Evolutionary conservation across 1,284 basidiomycete species (phyloP).

Genomic region (Ustilago cynodontis): DNA sequence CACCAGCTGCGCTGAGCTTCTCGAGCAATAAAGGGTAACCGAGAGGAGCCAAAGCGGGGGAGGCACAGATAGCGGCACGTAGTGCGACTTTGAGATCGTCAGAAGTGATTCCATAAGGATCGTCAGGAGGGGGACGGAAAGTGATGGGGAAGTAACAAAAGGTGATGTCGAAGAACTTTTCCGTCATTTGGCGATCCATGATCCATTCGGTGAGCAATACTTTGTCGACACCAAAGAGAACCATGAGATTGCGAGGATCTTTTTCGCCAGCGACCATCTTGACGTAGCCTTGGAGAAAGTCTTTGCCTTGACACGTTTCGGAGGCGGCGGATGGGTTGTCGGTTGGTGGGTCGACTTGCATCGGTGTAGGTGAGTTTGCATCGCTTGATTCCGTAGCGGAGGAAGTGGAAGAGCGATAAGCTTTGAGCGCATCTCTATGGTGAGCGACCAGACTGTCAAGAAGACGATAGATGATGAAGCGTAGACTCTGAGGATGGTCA

Average conservation of each 20-base stretch:
- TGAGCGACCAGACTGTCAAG: constrained; percentile 83
- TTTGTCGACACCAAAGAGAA: constrained; percentile 87
- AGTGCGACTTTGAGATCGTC: constrained; percentile 86
- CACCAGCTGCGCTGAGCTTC: constrained; percentile 87
- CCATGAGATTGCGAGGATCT: constrained; percentile 91
- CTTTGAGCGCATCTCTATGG: constrained; percentile 73
- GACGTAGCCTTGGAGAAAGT: constrained; percentile 82
- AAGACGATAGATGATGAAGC: constrained; percentile 84
- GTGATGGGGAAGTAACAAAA: constrained; percentile 99
- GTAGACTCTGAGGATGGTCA: constrained; percentile 82
- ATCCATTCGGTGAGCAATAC: constrained; percentile 91
- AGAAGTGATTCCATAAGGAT: constrained; percentile 90
- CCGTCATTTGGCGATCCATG: constrained; percentile 77
- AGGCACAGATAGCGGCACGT: constrained; percentile 80
- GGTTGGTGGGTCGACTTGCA: constrained; percentile 25
- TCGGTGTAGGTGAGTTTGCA: constrained; percentile 7
- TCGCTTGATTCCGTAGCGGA: background rate
- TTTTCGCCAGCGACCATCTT: constrained; percentile 91
- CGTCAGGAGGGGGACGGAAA: constrained; percentile 92
- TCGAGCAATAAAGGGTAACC: constrained; percentile 92
- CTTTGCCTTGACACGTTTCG: constrained; percentile 72
- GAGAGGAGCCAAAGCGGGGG: constrained; percentile 83
- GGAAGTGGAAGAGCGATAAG: constrained; percentile 14
- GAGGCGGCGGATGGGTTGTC: constrained; percentile 3
- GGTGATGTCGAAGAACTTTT: constrained; percentile 88